Percentiles rank a stretch among this genome's conserved stretches.
phyloP scores from a whole-genome alignment of 2,329 filamentous ascomycete genomes.

The Venturia aucupariae region DNA sequence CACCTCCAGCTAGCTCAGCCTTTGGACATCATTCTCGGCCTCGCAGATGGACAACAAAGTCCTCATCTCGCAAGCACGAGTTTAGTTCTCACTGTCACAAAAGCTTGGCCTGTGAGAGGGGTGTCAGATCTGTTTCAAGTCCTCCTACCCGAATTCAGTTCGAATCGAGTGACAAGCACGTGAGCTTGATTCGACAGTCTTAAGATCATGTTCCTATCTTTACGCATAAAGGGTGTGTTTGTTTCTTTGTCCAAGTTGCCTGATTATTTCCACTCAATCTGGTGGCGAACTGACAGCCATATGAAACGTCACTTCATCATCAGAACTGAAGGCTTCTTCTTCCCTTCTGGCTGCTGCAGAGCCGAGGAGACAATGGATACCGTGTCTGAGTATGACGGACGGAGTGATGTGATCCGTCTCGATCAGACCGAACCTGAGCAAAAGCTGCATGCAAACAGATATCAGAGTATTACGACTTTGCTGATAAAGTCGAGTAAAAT shows the following conservation, averaged over 20 bases:
- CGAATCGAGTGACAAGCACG: neutral
- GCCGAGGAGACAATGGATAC: neutral
- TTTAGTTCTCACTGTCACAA: constrained; percentile 1
- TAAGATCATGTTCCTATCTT: neutral
- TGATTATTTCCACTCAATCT: neutral
- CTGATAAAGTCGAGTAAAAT: neutral
- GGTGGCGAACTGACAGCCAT: neutral
- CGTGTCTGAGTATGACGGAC: neutral
- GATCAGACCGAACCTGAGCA: neutral
- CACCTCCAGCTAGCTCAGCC: neutral
- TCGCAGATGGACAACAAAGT: neutral
- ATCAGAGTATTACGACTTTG: neutral
- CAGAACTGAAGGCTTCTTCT: neutral
- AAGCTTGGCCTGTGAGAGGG: neutral
- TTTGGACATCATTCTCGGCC: neutral
- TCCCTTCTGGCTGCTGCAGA: neutral
- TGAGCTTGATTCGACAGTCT: neutral
- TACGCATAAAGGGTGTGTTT: neutral
- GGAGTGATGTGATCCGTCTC: neutral
- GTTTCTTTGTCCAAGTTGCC: neutral
- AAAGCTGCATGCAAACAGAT: neutral
- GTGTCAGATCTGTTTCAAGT: constrained; percentile 3
- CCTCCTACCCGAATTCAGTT: neutral
- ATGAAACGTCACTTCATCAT: neutral
- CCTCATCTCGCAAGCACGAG: neutral